Percentiles rank a stretch among this genome's conserved stretches.
These are phyloP conservation scores for Alloteropsis angusta DNA, from an alignment of 202 grass and related monocot species.

Conservation along the genomic window DNA sequence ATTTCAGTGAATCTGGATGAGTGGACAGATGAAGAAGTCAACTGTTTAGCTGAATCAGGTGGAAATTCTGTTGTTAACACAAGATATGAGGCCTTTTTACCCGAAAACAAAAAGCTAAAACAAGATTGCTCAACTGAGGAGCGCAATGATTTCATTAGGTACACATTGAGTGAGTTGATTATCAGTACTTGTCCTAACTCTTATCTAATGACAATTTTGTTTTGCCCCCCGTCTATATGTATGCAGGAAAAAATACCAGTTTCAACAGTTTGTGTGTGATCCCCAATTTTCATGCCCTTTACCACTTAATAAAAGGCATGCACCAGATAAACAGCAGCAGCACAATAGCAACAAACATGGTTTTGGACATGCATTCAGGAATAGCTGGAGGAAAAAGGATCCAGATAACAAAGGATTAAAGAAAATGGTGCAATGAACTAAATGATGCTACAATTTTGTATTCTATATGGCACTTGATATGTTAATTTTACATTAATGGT, in stretches of 20 bases:
- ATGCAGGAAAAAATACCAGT: constrained; percentile 88
- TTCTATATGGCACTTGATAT: neutral
- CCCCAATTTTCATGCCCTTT: constrained; percentile 46
- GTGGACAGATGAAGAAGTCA: constrained; percentile 87
- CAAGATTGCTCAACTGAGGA: constrained; percentile 66
- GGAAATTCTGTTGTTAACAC: constrained; percentile 73
- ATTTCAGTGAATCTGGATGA: constrained; percentile 94
- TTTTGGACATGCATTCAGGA: constrained; percentile 58
- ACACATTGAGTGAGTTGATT: neutral
- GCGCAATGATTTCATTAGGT: constrained; percentile 77
- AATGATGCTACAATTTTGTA: neutral
- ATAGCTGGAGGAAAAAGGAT: constrained; percentile 85
- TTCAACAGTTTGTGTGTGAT: constrained; percentile 59
- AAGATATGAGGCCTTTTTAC: constrained; percentile 79
- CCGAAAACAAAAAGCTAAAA: constrained; percentile 59
- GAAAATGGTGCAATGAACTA: constrained; percentile 47
- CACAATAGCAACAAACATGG: constrained; percentile 35
- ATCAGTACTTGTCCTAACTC: neutral
- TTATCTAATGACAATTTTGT: neutral
- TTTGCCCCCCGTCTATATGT: neutral
- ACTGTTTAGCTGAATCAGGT: constrained; percentile 53
- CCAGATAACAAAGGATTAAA: constrained; percentile 56
- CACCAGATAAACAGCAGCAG: constrained; percentile 52
- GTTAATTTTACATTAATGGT: neutral
- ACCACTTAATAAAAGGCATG: constrained; percentile 25